These are phyloP conservation scores for Populus nigra DNA, from an alignment of 345 rosid genomes.

Conservation along the genomic window DNA sequence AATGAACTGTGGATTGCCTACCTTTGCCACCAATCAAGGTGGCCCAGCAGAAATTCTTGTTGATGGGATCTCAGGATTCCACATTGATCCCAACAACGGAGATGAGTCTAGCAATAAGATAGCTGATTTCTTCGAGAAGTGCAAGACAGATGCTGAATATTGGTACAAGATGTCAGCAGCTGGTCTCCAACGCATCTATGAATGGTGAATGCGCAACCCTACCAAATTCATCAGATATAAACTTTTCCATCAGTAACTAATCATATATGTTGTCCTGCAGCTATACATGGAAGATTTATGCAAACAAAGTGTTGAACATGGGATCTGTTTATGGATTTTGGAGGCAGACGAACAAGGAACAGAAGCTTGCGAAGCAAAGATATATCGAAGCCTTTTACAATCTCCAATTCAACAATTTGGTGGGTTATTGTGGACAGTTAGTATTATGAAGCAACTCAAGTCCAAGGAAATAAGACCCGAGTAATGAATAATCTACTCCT, in stretches of 20 bases:
- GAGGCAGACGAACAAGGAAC: constrained; percentile 76
- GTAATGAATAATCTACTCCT: background rate
- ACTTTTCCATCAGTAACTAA: background rate
- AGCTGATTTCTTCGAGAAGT: constrained; percentile 74
- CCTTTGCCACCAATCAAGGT: constrained; percentile 89
- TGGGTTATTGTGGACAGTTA: constrained; percentile 24
- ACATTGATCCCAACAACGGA: constrained; percentile 79
- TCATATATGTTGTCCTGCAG: constrained; percentile 31
- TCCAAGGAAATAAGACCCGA: too few relatives aligned
- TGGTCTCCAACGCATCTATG: constrained; percentile 72
- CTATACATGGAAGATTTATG: constrained; percentile 93
- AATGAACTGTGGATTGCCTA: constrained; percentile 93
- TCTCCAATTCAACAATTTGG: constrained; percentile 73
- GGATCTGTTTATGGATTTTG: constrained; percentile 77
- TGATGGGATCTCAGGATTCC: constrained; percentile 88
- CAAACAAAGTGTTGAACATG: constrained; percentile 72
- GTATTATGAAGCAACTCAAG: background rate
- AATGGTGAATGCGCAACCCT: constrained; percentile 46
- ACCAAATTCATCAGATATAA: background rate
- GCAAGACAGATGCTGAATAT: constrained; percentile 46
- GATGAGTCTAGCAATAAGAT: constrained; percentile 65
- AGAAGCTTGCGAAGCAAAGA: constrained; percentile 69
- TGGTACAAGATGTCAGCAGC: constrained; percentile 64
- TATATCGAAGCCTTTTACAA: constrained; percentile 65
- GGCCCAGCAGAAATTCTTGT: constrained; percentile 94